Evolutionary conservation across 2,329 filamentous ascomycete genomes (phyloP).

Genomic region (Verticillium nonalfalfae): DNA sequence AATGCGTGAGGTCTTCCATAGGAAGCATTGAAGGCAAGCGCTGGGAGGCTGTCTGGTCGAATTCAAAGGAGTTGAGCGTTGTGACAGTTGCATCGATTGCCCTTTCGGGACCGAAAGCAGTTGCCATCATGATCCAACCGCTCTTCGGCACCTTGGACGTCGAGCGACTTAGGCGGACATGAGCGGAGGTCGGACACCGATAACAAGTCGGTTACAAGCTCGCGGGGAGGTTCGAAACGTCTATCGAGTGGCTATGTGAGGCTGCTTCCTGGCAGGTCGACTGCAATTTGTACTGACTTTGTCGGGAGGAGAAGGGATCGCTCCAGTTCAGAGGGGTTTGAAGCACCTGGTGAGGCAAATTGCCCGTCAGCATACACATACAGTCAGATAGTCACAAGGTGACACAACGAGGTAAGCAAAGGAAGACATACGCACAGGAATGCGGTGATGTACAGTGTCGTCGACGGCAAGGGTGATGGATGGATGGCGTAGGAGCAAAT

Average conservation of each 20-base stretch:
- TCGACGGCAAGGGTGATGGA: background rate
- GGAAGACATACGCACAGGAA: background rate
- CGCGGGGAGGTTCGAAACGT: background rate
- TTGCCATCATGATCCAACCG: slow-evolving; percentile 38
- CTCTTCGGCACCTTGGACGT: slow-evolving; percentile 40
- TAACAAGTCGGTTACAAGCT: background rate
- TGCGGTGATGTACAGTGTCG: background rate
- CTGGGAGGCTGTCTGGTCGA: background rate
- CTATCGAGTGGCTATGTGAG: too few relatives aligned
- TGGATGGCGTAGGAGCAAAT: background rate
- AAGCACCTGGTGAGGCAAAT: background rate
- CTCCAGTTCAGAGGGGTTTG: background rate
- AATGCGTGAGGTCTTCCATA: background rate
- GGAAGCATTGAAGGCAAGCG: background rate
- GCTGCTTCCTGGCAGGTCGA: too few relatives aligned
- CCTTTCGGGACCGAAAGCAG: slow-evolving; percentile 29
- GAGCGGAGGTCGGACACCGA: slow-evolving; percentile 7
- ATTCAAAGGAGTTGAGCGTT: background rate
- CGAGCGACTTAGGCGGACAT: slow-evolving; percentile 34
- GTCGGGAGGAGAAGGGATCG: background rate
- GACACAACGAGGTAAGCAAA: background rate
- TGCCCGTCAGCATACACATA: background rate
- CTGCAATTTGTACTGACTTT: too few relatives aligned
- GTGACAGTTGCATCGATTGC: slow-evolving; percentile 18
- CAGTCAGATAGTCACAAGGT: background rate